Conservation (phyloP, 495 filamentous ascomycete genomes). For the Pseudotulostoma volvatum region DNA sequence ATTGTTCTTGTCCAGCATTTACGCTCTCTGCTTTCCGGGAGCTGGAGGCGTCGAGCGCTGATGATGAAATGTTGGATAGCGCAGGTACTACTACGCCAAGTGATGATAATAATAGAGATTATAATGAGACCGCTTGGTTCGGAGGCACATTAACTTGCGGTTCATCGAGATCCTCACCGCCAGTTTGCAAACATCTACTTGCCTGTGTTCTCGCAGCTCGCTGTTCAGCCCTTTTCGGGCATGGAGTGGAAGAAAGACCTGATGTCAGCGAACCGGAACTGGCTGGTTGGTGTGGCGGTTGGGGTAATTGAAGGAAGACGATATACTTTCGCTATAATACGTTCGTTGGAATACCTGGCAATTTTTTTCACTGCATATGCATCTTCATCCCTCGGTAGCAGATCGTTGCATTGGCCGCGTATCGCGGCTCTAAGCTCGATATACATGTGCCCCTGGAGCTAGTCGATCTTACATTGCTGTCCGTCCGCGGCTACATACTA, state of each 20-base stretch:
- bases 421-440: too few relatives aligned
- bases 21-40: conserved; percentile 49
- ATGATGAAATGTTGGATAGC: not conserved
- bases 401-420: too few relatives aligned
- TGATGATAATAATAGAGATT: conserved; percentile 2
- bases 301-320: conserved; percentile 32
- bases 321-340: not conserved
- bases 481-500: too few relatives aligned
- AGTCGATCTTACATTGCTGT: too few relatives aligned
- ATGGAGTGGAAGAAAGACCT: conserved; percentile 34
- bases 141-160: conserved; percentile 32
- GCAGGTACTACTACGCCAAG: conserved; percentile 3
- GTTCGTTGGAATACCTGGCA: conserved; percentile 2
- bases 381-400: too few relatives aligned
- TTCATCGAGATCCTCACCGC: conserved; percentile 22
- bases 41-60: conserved; percentile 3
- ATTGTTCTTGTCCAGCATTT: conserved; percentile 76
- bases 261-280: conserved; percentile 45
- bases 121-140: conserved; percentile 17
- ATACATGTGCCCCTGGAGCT: too few relatives aligned
- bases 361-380: not conserved
- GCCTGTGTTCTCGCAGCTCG: conserved; percentile 64
- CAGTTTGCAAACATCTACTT: conserved; percentile 79
- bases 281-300: conserved; percentile 61
- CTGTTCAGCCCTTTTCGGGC: conserved; percentile 39